Base-by-base conservation (phyloP, 2,329 filamentous ascomycete species). In the Sporothrix brunneoviolacea region DNA sequence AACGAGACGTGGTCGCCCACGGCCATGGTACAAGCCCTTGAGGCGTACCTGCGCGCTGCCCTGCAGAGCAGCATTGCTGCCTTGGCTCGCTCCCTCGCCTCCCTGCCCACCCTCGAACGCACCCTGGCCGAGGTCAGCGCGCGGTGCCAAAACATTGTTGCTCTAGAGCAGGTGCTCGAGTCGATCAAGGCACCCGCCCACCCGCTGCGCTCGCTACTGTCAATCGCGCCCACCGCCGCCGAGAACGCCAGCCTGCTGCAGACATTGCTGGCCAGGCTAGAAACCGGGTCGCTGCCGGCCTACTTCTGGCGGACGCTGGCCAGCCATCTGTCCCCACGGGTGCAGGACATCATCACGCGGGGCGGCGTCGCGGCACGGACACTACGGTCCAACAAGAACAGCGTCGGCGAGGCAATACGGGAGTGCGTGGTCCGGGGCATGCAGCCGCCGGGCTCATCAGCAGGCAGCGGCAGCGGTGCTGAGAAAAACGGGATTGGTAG, bases 301-400 rank as follows among this genome's bases (percentile, higher is more conserved):
- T 95, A 91, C 65, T 98, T 95, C 70, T 98, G 93, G 90, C 79
- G 93, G 48, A 87, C 86, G 8, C 78, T 97, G 61, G 93, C 93
- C 0, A 82, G 86, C 1, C 84, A 82, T 50, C 74, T 97, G 53
- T 80, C 85, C 4, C 73, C 82, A 0, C 79, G 88, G 19, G 89
- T 95, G 0, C 84, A 90, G 65, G 91, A 97, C 57, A 88, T 97
- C 39, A 68, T 95, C 51, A 82, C 78, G 54, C 80, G 88, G 52
- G 91, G 91, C 2, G 91, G 93, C 0, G 86, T 91, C 1, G 86
- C 87, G 24, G 89, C 88, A 4, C 78, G 93, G 52, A 91, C 88
- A 4, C 70, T 98, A 56, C 80, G 80, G 59, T 80, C 82, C 32
- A 94, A 94, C 62, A 82, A 80, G 59, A 84, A 83, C 44, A 77